These are phyloP conservation scores for Colletotrichum melonis DNA, from an alignment of 2,329 filamentous ascomycete species.

Conservation along the genomic window DNA sequence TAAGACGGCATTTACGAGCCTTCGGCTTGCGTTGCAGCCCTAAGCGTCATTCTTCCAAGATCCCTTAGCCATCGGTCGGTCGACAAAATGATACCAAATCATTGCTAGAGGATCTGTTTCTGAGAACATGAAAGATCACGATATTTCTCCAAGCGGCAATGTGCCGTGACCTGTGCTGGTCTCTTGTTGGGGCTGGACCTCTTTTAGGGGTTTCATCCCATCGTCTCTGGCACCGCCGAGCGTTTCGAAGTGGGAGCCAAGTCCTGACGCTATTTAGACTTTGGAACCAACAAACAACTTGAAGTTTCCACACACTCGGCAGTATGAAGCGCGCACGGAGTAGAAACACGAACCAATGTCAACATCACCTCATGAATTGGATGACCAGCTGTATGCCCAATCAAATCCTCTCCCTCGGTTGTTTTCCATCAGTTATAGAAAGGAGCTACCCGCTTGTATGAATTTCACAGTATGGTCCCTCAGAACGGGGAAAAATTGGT, in stretches of 20 bases:
- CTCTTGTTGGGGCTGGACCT: not conserved
- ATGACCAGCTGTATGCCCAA: not conserved
- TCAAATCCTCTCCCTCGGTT: not conserved
- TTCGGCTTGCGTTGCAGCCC: no score
- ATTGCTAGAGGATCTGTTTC: no score
- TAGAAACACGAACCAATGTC: not conserved
- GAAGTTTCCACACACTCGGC: not conserved
- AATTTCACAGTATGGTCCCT: no score
- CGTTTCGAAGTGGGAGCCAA: slow-evolving; percentile 1
- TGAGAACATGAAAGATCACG: not conserved
- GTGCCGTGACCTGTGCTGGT: not conserved
- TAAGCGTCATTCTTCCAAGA: no score
- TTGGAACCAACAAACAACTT: not conserved
- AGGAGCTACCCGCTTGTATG: not conserved
- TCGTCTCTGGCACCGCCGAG: not conserved
- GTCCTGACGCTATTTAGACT: not conserved
- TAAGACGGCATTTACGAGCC: no score
- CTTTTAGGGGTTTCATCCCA: slow-evolving; percentile 9
- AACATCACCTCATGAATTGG: not conserved
- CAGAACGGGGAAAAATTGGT: no score
- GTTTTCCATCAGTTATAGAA: not conserved
- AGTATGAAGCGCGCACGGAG: not conserved
- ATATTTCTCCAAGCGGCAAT: not conserved
- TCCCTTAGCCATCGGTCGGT: no score
- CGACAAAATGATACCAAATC: no score